Evolutionary conservation across 2,329 filamentous ascomycete genomes (phyloP).

Genomic region (Zopfia rhizophila): DNA sequence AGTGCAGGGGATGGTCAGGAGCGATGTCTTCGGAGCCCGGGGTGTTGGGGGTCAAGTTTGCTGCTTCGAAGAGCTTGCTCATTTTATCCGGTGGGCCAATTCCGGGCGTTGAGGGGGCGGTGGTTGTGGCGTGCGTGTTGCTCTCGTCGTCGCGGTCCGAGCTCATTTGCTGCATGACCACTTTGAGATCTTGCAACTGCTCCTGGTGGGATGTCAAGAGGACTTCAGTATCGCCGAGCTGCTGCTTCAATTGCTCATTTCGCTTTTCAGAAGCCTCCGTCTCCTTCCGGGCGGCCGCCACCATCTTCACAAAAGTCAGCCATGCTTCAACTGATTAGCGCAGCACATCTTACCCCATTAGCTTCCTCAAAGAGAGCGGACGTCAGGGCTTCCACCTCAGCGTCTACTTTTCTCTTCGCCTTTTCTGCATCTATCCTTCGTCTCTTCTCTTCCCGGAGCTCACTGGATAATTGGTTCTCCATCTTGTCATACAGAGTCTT

Average conservation of each 20-base stretch:
- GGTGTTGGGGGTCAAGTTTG: constrained; percentile 62
- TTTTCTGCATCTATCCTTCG: constrained; percentile 56
- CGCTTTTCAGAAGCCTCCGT: constrained; percentile 83
- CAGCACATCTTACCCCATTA: constrained; percentile 71
- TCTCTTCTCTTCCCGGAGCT: constrained; percentile 55
- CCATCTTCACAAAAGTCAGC: constrained; percentile 71
- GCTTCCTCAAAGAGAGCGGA: constrained; percentile 97
- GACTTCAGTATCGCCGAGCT: constrained; percentile 86
- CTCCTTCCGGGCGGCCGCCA: constrained; percentile 86
- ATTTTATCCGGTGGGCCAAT: constrained; percentile 67
- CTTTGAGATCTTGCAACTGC: constrained; percentile 89
- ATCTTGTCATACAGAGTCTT: constrained; percentile 75
- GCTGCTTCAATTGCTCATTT: constrained; percentile 86
- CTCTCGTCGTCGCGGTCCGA: constrained; percentile 77
- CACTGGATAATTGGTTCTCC: constrained; percentile 52
- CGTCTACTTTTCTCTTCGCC: constrained; percentile 89
- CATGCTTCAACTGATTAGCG: not conserved
- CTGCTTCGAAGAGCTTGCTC: constrained; percentile 69
- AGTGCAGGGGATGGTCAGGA: constrained; percentile 74
- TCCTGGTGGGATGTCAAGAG: constrained; percentile 91
- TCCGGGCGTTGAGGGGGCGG: constrained; percentile 82
- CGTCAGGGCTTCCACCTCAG: constrained; percentile 89
- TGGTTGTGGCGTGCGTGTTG: constrained; percentile 70
- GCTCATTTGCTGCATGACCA: constrained; percentile 88
- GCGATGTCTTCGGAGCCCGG: constrained; percentile 63